These are phyloP conservation scores for Fraxinus greggii DNA, from an alignment of 305 asterid genomes.

Conservation along the genomic window DNA sequence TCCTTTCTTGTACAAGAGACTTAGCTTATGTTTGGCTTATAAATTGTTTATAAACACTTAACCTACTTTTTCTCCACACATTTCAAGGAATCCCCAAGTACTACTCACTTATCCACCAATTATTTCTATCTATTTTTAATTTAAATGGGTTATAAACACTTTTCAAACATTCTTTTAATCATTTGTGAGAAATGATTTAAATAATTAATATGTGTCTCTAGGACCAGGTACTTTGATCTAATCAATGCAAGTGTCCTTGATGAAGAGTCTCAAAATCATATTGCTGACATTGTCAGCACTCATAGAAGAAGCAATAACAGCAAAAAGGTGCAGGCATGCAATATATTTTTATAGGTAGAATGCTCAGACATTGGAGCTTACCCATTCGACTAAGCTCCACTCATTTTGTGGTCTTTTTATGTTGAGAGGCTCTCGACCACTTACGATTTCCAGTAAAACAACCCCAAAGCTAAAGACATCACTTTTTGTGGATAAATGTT, in stretches of 20 bases:
- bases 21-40: not conserved
- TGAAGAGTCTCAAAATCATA: not conserved
- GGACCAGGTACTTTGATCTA: not conserved
- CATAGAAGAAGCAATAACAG: not conserved
- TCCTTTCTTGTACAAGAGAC: not conserved
- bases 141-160: not conserved
- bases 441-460: slow-evolving; percentile 69
- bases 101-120: not conserved
- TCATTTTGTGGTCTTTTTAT: slow-evolving; percentile 68
- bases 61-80: not conserved
- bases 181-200: not conserved
- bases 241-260: not conserved
- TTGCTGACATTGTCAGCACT: not conserved
- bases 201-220: not conserved
- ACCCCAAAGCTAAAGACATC: slow-evolving; percentile 96
- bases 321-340: not conserved
- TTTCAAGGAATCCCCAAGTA: not conserved
- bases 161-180: not conserved
- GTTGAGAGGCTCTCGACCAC: slow-evolving; percentile 86
- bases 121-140: not conserved
- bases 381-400: slow-evolving; percentile 99
- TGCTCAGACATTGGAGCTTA: slow-evolving; percentile 32
- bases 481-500: slow-evolving; percentile 79
- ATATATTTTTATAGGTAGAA: not conserved
- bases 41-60: not conserved